Evolutionary conservation across 805 yeast species (phyloP).

Genomic region (Monosporozyma yasuniensis): DNA sequence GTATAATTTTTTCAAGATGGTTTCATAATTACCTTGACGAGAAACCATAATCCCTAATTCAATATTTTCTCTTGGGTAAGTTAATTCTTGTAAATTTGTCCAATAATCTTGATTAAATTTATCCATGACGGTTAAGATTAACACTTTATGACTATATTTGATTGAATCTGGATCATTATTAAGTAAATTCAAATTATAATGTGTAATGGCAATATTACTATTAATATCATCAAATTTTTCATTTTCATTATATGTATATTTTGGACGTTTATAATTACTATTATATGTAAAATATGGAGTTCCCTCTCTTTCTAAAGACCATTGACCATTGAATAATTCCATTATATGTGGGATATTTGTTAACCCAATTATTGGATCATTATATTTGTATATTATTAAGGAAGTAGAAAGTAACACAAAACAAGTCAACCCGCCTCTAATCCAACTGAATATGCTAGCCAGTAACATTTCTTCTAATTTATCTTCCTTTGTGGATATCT

Average conservation of each 20-base stretch:
- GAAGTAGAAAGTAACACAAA: background rate
- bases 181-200: slow-evolving; percentile 69
- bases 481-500: no score
- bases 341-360: background rate
- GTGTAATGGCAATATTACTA: slow-evolving; percentile 54
- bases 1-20: slow-evolving; percentile 50
- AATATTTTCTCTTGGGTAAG: slow-evolving; percentile 70
- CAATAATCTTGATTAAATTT: slow-evolving; percentile 74
- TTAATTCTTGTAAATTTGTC: slow-evolving; percentile 60
- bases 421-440: background rate
- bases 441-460: background rate
- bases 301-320: slow-evolving; percentile 16
- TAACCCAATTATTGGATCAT: background rate
- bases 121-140: slow-evolving; percentile 79
- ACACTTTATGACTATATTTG: slow-evolving; percentile 63
- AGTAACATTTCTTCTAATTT: background rate
- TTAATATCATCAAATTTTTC: slow-evolving; percentile 5
- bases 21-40: slow-evolving; percentile 65
- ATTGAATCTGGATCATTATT: slow-evolving; percentile 61
- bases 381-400: background rate
- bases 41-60: slow-evolving; percentile 88
- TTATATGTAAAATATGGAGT: slow-evolving; percentile 19
- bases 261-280: slow-evolving; percentile 23
- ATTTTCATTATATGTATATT: slow-evolving; percentile 33
- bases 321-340: background rate